Evolutionary conservation across 169 alveolate genomes (phyloP).

Genomic region (Cryptosporidium meleagridis): DNA sequence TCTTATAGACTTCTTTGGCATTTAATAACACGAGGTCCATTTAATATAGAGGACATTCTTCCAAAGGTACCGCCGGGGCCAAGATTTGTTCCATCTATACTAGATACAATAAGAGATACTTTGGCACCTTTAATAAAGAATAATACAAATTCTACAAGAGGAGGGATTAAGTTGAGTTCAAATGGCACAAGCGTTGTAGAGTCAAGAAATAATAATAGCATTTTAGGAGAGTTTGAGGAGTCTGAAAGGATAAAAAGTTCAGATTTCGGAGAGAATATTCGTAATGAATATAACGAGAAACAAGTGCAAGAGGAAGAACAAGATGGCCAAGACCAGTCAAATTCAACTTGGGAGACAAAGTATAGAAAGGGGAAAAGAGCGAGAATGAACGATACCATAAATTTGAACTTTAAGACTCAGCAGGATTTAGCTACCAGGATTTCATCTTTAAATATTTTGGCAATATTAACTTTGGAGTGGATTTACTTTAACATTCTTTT

Average conservation of each 20-base stretch:
- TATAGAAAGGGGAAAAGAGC: slow-evolving; percentile 12
- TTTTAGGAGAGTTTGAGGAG: background rate
- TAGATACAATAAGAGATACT: slow-evolving; percentile 61
- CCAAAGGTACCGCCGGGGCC: slow-evolving; percentile 59
- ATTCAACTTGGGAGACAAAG: background rate
- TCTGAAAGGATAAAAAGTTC: background rate
- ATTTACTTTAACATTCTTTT: background rate
- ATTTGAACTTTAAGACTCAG: slow-evolving; percentile 13
- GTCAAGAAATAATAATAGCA: background rate
- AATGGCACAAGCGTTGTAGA: background rate
- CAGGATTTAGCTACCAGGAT: slow-evolving; percentile 38
- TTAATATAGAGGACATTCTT: slow-evolving; percentile 34
- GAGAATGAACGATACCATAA: slow-evolving; percentile 17
- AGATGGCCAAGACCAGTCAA: background rate
- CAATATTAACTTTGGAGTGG: slow-evolving; percentile 54
- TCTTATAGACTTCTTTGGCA: slow-evolving; percentile 65
- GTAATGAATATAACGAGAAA: background rate
- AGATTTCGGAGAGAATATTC: background rate
- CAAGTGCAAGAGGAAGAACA: background rate
- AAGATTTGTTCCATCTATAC: slow-evolving; percentile 32
- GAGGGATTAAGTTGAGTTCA: background rate
- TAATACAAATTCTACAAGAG: slow-evolving; percentile 27
- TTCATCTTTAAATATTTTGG: slow-evolving; percentile 16
- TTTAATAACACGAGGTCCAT: slow-evolving; percentile 53
- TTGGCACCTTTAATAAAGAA: slow-evolving; percentile 38